Conservation (phyloP, 352 stramenopile genomes). For the Phytophthora brassicae region DNA sequence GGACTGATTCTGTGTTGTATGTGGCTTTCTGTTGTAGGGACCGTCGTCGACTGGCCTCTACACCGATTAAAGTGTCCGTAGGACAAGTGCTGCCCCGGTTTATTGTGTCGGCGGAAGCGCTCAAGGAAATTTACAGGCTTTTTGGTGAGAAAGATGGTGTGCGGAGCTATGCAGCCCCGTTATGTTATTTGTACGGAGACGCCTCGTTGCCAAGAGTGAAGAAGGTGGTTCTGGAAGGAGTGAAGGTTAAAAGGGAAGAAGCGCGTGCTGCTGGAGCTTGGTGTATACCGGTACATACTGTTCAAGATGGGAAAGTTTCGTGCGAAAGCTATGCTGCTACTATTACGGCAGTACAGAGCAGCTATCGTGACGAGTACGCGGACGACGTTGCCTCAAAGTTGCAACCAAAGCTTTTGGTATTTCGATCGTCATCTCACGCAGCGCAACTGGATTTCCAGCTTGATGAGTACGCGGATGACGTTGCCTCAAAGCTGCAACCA, state of each 20-base stretch:
- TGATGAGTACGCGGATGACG: slow-evolving; percentile 39
- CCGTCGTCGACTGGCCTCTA: slow-evolving; percentile 50
- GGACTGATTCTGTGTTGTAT: background rate
- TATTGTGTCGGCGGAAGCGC: slow-evolving; percentile 33
- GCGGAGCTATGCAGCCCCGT: slow-evolving; percentile 9
- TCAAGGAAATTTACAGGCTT: slow-evolving; percentile 56
- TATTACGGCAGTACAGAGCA: slow-evolving; percentile 33
- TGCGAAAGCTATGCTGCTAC: slow-evolving; percentile 35
- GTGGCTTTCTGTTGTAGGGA: slow-evolving; percentile 53
- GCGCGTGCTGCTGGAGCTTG: slow-evolving; percentile 24
- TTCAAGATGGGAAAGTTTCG: slow-evolving; percentile 17
- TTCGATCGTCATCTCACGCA: slow-evolving; percentile 34
- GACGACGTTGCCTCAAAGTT: slow-evolving; percentile 40
- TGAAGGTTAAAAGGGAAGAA: slow-evolving; percentile 33
- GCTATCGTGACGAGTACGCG: slow-evolving; percentile 40
- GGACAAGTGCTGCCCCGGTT: slow-evolving; percentile 56
- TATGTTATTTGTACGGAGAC: slow-evolving; percentile 51
- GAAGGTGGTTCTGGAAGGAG: slow-evolving; percentile 27
- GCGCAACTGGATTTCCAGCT: slow-evolving; percentile 50
- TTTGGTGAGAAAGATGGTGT: slow-evolving; percentile 16
- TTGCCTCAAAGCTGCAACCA: slow-evolving; percentile 39
- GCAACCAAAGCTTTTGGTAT: slow-evolving; percentile 41
- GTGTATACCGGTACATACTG: slow-evolving; percentile 40
- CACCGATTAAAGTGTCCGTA: slow-evolving; percentile 38
- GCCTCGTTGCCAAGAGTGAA: slow-evolving; percentile 14